Evolutionary conservation across 2,329 filamentous ascomycete species (phyloP).

Genomic region (Colletotrichum musae): DNA sequence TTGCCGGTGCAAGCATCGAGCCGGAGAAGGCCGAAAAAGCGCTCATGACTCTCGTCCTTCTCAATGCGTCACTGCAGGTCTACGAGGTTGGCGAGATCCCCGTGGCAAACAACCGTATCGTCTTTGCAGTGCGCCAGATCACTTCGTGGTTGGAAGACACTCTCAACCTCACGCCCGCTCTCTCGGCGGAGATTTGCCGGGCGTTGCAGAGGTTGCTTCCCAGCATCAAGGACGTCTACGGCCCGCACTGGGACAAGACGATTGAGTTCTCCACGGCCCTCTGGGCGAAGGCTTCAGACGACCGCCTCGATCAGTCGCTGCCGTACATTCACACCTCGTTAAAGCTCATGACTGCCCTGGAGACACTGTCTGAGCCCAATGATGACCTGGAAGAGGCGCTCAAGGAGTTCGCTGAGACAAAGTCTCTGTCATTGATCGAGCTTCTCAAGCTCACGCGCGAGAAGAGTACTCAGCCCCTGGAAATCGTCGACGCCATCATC

Average conservation of each 20-base stretch:
- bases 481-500: constrained; percentile 82
- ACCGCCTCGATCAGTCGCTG: constrained; percentile 63
- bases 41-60: constrained; percentile 64
- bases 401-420: constrained; percentile 68
- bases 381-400: constrained; percentile 88
- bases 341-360: constrained; percentile 76
- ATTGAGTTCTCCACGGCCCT: constrained; percentile 71
- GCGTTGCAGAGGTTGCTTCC: constrained; percentile 76
- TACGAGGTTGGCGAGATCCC: constrained; percentile 69
- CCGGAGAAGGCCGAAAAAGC: constrained; percentile 63
- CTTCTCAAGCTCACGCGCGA: constrained; percentile 71
- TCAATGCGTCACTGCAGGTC: constrained; percentile 66
- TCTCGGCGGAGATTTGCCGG: constrained; percentile 68
- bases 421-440: constrained; percentile 72
- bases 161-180: constrained; percentile 57
- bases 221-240: constrained; percentile 85
- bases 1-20: constrained; percentile 63
- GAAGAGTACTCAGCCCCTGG: constrained; percentile 73
- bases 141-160: constrained; percentile 76
- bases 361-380: constrained; percentile 79
- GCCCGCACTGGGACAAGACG: constrained; percentile 84
- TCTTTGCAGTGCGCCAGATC: constrained; percentile 87
- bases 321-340: constrained; percentile 81
- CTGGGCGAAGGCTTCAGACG: constrained; percentile 66
- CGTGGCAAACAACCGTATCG: constrained; percentile 76